Percentiles rank a stretch among this genome's conserved stretches.
Conservation (phyloP, 306 rosid species). For the Corylus heterophylla region DNA sequence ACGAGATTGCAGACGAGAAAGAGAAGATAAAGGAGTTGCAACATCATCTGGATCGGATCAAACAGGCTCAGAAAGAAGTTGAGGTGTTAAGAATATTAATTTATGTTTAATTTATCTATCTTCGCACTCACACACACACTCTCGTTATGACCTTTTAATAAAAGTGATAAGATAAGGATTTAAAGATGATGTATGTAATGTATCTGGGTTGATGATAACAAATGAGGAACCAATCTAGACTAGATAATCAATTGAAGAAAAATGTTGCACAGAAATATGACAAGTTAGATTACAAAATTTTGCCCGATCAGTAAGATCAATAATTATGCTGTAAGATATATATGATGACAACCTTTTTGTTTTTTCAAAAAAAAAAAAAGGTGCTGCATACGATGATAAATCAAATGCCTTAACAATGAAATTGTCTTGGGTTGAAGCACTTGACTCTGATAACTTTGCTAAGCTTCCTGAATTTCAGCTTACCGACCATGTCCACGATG, state of each 20-base stretch:
- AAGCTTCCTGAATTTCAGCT: background rate
- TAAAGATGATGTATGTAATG: background rate
- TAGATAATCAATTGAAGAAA: background rate
- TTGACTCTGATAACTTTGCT: background rate
- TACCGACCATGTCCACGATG: background rate
- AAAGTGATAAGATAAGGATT: background rate
- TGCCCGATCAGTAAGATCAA: background rate
- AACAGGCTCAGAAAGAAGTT: constrained; percentile 63
- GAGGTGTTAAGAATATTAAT: constrained; percentile 54
- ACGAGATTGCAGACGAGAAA: constrained; percentile 69
- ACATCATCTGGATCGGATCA: constrained; percentile 51
- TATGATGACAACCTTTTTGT: no score
- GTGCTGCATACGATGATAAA: background rate
- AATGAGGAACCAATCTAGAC: background rate
- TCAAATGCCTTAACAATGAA: background rate
- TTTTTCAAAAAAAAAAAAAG: no score
- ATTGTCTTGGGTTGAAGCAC: background rate
- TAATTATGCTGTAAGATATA: background rate
- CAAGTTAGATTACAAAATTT: background rate
- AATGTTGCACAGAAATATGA: background rate
- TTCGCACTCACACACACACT: constrained; percentile 3
- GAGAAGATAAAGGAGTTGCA: constrained; percentile 65
- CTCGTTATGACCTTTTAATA: background rate
- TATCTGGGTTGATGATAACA: background rate
- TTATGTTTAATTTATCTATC: constrained; percentile 13